Percentiles rank a stretch among this genome's conserved stretches.
Evolutionary conservation across 2,329 filamentous ascomycete species (phyloP).

Genomic region (Aspergillus sp.): DNA sequence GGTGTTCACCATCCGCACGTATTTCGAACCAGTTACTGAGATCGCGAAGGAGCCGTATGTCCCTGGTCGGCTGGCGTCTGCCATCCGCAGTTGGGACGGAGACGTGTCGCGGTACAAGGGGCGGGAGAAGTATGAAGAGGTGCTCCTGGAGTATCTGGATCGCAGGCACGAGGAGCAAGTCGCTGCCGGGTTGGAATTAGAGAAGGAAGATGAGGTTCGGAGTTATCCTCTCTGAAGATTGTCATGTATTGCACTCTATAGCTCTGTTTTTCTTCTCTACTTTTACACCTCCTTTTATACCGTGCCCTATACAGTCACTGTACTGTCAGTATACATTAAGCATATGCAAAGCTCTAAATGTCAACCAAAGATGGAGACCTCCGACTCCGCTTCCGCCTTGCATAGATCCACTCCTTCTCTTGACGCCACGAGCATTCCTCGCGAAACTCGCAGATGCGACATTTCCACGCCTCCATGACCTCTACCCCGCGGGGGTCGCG

Average conservation of each 20-base stretch:
- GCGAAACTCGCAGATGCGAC: slow-evolving; percentile 77
- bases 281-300: neutral
- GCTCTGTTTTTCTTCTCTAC: neutral
- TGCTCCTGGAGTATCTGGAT: slow-evolving; percentile 75
- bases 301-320: neutral
- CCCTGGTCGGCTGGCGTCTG: slow-evolving; percentile 73
- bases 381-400: slow-evolving; percentile 28
- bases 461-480: slow-evolving; percentile 86
- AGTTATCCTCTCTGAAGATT: slow-evolving; percentile 58
- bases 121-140: slow-evolving; percentile 67
- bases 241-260: neutral
- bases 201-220: slow-evolving; percentile 58
- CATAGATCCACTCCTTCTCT: slow-evolving; percentile 61
- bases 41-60: slow-evolving; percentile 71
- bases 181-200: slow-evolving; percentile 60
- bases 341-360: slow-evolving; percentile 1
- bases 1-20: slow-evolving; percentile 76
- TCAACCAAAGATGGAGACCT: slow-evolving; percentile 12
- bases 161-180: slow-evolving; percentile 70
- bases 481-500: slow-evolving; percentile 70
- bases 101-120: slow-evolving; percentile 78
- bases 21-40: slow-evolving; percentile 69
- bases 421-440: slow-evolving; percentile 76
- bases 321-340: neutral
- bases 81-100: slow-evolving; percentile 75